phyloP scores from a whole-genome alignment of 768 basidiomycete genomes.

The Tricholoma hemisulphureum region DNA sequence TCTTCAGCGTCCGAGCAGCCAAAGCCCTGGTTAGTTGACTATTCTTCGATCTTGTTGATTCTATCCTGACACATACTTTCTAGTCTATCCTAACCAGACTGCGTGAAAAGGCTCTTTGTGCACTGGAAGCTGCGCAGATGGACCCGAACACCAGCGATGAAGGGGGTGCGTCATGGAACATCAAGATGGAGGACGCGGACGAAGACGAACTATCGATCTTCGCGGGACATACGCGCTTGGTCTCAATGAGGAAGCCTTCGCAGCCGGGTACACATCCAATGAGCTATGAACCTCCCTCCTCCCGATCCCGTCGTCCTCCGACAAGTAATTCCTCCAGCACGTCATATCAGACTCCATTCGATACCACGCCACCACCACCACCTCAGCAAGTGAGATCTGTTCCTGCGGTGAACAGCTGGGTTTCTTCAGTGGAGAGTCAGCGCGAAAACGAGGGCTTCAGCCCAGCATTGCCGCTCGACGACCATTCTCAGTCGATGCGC shows the following conservation, averaged over 20 bases:
- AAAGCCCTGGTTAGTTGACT: slow-evolving; percentile 56
- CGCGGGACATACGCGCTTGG: slow-evolving; percentile 63
- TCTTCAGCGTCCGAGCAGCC: slow-evolving; percentile 57
- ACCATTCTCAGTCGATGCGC: neutral
- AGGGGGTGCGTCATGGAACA: slow-evolving; percentile 47
- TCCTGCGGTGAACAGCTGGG: neutral
- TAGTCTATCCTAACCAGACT: slow-evolving; percentile 62
- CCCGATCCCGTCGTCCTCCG: neutral
- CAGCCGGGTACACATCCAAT: slow-evolving; percentile 12
- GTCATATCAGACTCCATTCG: neutral
- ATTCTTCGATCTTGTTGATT: neutral
- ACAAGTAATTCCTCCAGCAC: neutral
- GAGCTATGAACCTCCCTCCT: slow-evolving; percentile 8
- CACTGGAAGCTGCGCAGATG: slow-evolving; percentile 44
- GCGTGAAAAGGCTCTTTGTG: slow-evolving; percentile 64
- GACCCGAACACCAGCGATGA: slow-evolving; percentile 33
- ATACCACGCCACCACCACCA: neutral
- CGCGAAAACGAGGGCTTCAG: neutral
- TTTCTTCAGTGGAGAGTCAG: neutral
- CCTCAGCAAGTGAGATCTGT: neutral
- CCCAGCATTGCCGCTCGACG: slow-evolving; percentile 1
- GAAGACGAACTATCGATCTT: slow-evolving; percentile 74
- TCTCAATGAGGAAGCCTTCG: slow-evolving; percentile 41
- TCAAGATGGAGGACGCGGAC: slow-evolving; percentile 46
- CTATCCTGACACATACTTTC: neutral